These are phyloP conservation scores for Penicillium sp. DNA, from an alignment of 2,329 filamentous ascomycete genomes.

Conservation along the genomic window DNA sequence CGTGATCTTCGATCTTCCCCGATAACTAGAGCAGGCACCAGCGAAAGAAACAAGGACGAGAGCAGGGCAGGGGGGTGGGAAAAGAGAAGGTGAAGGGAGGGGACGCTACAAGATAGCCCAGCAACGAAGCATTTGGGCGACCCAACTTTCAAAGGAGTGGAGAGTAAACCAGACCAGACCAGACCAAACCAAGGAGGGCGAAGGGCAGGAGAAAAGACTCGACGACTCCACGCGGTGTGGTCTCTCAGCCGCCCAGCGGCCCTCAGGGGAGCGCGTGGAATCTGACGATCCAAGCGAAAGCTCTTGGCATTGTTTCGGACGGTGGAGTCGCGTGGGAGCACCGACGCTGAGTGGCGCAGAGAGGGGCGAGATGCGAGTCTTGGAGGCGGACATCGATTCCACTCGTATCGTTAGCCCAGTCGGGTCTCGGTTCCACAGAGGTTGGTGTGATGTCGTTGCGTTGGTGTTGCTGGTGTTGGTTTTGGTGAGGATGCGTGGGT, in stretches of 20 bases:
- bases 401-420: constrained; percentile 16
- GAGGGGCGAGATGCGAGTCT: constrained; percentile 4
- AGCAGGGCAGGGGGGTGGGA: constrained; percentile 9
- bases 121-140: constrained; percentile 3
- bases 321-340: not conserved
- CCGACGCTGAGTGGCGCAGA: not conserved
- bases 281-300: constrained; percentile 8
- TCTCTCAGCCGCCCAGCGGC: not conserved
- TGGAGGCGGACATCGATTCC: constrained; percentile 2
- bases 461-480: no score
- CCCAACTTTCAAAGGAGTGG: constrained; percentile 5
- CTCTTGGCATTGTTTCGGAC: constrained; percentile 16
- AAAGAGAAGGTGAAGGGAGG: not conserved
- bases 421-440: constrained; percentile 11
- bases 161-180: constrained; percentile 10
- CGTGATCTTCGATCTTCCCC: constrained; percentile 24
- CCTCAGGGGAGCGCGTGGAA: constrained; percentile 14
- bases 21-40: constrained; percentile 1
- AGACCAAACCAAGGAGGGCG: constrained; percentile 5
- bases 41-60: constrained; percentile 12
- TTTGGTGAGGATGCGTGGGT: no score
- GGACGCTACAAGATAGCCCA: constrained; percentile 5
- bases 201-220: constrained; percentile 3
- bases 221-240: not conserved
- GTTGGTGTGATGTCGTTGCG: no score